Percentiles rank a stretch among this genome's conserved stretches.
Evolutionary conservation across 2,329 filamentous ascomycete genomes (phyloP).

Genomic region (Ophiostoma ips): DNA sequence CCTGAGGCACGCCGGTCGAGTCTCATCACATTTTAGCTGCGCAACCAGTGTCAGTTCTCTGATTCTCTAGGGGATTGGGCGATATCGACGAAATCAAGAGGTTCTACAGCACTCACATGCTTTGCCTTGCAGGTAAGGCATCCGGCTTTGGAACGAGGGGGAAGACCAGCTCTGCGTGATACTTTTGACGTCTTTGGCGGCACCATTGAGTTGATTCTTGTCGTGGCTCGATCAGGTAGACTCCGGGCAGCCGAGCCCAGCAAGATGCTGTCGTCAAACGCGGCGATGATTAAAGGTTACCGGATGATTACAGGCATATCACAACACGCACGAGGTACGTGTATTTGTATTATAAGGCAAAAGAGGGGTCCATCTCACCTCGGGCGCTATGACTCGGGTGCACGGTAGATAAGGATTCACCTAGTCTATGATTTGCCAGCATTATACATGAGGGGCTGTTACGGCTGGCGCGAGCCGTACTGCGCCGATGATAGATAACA

Average conservation of each 20-base stretch:
- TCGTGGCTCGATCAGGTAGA: neutral
- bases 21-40: slow-evolving; percentile 1
- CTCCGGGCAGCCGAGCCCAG: neutral
- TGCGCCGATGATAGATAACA: slow-evolving; percentile 1
- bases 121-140: slow-evolving; percentile 1
- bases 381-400: neutral
- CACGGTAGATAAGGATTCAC: neutral
- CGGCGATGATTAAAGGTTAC: neutral
- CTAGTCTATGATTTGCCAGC: neutral
- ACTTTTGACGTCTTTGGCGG: neutral
- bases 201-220: neutral
- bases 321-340: neutral
- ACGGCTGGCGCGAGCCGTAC: neutral
- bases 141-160: slow-evolving; percentile 2
- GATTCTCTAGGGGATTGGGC: too few relatives aligned
- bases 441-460: neutral
- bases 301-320: neutral
- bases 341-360: neutral
- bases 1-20: neutral
- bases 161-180: slow-evolving; percentile 2
- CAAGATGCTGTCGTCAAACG: neutral
- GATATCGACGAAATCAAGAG: neutral
- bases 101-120: neutral
- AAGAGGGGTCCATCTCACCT: neutral
- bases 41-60: neutral